Percentiles rank a stretch among this genome's conserved stretches.
phyloP scores from a whole-genome alignment of 306 rosid species.

The Fagus crenata region DNA sequence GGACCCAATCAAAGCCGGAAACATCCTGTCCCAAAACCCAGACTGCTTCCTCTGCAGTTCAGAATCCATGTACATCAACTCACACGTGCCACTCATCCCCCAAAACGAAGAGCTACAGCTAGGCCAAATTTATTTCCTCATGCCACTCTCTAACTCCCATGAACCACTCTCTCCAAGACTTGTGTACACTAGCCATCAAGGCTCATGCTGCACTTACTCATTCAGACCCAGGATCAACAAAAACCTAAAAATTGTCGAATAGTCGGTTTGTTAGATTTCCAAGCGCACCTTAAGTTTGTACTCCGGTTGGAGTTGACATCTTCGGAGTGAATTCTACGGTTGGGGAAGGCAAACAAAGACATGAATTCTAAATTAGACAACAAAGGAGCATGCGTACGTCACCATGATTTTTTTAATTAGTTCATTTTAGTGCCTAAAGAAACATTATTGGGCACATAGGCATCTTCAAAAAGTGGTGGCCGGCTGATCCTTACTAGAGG shows the following conservation, averaged over 20 bases:
- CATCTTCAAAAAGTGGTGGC: not conserved
- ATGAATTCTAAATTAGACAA: not conserved
- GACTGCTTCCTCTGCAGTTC: slow-evolving; percentile 51
- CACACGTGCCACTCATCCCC: slow-evolving; percentile 25
- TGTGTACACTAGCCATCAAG: slow-evolving; percentile 55
- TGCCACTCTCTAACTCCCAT: slow-evolving; percentile 41
- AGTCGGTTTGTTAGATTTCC: slow-evolving; percentile 15
- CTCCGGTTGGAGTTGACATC: not conserved
- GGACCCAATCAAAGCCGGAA: slow-evolving; percentile 43
- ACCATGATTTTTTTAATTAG: no score
- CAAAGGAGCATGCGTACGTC: not conserved
- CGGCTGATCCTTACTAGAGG: not conserved
- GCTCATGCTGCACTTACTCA: slow-evolving; percentile 55
- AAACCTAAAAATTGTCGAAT: slow-evolving; percentile 1
- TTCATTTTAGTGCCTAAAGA: not conserved
- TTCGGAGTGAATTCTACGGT: not conserved
- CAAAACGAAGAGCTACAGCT: slow-evolving; percentile 51
- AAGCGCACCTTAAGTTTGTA: slow-evolving; percentile 14
- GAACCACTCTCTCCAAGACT: slow-evolving; percentile 45
- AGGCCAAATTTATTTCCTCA: slow-evolving; percentile 54
- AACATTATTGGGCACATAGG: not conserved
- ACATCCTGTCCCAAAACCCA: slow-evolving; percentile 55
- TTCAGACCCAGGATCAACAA: slow-evolving; percentile 6
- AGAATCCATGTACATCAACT: slow-evolving; percentile 54
- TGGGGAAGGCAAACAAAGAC: slow-evolving; percentile 20